A percentile compares a stretch with the other conserved stretches of the same genome.
phyloP scores from a whole-genome alignment of 139 green algal genomes.

The Chlamydomonas urium region DNA sequence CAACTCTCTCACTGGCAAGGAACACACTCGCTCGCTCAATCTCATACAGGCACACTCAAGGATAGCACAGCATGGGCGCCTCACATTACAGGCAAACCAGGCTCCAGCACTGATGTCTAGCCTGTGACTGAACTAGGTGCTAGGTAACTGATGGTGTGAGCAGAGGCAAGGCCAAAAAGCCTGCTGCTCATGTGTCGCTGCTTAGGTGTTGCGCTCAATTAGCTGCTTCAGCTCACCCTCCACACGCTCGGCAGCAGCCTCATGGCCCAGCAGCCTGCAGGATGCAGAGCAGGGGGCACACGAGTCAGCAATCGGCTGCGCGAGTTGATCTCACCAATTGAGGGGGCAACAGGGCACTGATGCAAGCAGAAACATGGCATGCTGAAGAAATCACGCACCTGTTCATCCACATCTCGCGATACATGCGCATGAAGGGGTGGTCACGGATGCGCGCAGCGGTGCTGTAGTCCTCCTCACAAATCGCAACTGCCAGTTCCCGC shows the following conservation, averaged over 20 bases:
- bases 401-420: neutral
- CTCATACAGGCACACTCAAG: too few species aligned
- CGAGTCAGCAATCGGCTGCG: neutral
- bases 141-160: too few species aligned
- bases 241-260: neutral
- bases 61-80: too few species aligned
- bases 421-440: constrained; percentile 20
- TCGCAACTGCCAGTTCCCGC: constrained; percentile 60
- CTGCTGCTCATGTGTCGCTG: too few species aligned
- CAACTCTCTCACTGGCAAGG: too few species aligned
- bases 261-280: neutral
- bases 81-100: too few species aligned
- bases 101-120: too few species aligned
- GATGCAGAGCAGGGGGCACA: neutral
- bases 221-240: neutral
- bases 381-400: neutral
- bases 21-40: too few species aligned
- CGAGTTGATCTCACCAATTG: neutral
- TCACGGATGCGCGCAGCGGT: constrained; percentile 49
- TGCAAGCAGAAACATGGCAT: neutral
- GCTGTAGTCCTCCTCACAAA: constrained; percentile 57
- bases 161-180: too few species aligned
- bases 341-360: neutral
- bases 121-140: too few species aligned
- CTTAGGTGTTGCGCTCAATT: neutral